A percentile compares a stretch with the other conserved stretches of the same genome.
Conservation (phyloP, 305 asterid genomes). For the Fraxinus sp. region DNA sequence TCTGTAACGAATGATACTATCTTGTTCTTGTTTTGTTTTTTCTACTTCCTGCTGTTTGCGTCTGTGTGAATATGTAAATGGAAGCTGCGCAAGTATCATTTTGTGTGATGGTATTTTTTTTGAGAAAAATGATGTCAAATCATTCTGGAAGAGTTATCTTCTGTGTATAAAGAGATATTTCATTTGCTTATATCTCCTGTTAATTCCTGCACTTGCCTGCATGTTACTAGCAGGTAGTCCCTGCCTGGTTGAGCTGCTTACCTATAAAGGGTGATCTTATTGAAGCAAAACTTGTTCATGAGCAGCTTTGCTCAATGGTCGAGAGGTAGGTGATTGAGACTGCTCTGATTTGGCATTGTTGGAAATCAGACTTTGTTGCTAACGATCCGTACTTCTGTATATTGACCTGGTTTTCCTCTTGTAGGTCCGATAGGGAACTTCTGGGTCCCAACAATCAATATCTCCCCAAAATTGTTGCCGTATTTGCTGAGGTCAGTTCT, state of each 20-base stretch:
- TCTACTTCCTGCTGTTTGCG: background rate
- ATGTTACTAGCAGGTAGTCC: constrained; percentile 59
- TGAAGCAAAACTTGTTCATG: constrained; percentile 94
- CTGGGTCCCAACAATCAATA: constrained; percentile 82
- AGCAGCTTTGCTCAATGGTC: constrained; percentile 86
- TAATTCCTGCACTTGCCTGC: background rate
- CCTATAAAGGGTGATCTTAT: constrained; percentile 87
- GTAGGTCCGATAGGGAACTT: constrained; percentile 74
- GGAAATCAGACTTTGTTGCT: background rate
- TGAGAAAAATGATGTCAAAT: background rate
- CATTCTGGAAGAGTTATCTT: background rate
- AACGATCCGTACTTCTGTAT: background rate
- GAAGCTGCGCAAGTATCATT: background rate
- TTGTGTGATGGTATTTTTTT: background rate
- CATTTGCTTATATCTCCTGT: constrained; percentile 8
- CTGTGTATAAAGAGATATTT: background rate
- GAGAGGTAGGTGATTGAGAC: constrained; percentile 52
- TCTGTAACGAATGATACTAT: background rate
- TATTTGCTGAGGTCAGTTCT: constrained; percentile 79
- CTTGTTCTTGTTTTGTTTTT: background rate
- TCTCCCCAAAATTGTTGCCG: constrained; percentile 80
- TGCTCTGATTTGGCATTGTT: background rate
- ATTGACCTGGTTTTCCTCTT: constrained; percentile 21
- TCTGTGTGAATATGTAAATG: background rate
- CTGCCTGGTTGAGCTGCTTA: constrained; percentile 93